Conservation (phyloP, 495 filamentous ascomycete species). For the Clohesyomyces aquaticus region DNA sequence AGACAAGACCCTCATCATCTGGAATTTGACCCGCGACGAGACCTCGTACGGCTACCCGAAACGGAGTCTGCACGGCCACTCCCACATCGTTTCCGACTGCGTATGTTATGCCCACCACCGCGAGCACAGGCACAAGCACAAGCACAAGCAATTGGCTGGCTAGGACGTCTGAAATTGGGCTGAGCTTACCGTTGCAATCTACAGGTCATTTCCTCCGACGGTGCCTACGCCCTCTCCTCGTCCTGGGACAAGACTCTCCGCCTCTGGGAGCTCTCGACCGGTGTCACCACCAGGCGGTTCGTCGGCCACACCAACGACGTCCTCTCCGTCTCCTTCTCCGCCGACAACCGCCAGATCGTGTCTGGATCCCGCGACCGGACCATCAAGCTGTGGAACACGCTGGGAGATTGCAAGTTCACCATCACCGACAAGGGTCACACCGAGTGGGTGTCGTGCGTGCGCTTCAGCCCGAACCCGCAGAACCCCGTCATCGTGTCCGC, state of each 20-base stretch:
- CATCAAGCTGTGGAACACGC: constrained; percentile 99
- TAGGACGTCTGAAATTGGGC: constrained; percentile 15
- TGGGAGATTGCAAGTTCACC: constrained; percentile 99
- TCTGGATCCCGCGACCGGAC: constrained; percentile 96
- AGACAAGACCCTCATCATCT: constrained; percentile 99
- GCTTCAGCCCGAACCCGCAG: constrained; percentile 99
- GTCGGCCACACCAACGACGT: constrained; percentile 99
- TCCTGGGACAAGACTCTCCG: constrained; percentile 99
- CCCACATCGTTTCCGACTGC: constrained; percentile 99
- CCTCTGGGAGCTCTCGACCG: constrained; percentile 97
- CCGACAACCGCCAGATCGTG: constrained; percentile 99
- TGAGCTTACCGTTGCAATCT: constrained; percentile 37
- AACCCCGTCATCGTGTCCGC: constrained; percentile 99
- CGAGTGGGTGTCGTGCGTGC: constrained; percentile 99
- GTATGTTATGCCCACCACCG: constrained; percentile 61
- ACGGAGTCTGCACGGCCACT: constrained; percentile 96
- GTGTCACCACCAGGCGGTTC: constrained; percentile 94
- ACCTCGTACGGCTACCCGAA: constrained; percentile 97
- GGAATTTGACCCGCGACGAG: constrained; percentile 99
- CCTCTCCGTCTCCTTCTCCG: constrained; percentile 99
- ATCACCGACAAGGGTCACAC: constrained; percentile 99
- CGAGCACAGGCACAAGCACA: no score
- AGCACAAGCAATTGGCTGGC: constrained; percentile 35
- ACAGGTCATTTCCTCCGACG: constrained; percentile 99
- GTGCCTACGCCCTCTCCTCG: constrained; percentile 97